phyloP scores from a whole-genome alignment of 2,329 filamentous ascomycete species.

The Fusarium decemcellulare region DNA sequence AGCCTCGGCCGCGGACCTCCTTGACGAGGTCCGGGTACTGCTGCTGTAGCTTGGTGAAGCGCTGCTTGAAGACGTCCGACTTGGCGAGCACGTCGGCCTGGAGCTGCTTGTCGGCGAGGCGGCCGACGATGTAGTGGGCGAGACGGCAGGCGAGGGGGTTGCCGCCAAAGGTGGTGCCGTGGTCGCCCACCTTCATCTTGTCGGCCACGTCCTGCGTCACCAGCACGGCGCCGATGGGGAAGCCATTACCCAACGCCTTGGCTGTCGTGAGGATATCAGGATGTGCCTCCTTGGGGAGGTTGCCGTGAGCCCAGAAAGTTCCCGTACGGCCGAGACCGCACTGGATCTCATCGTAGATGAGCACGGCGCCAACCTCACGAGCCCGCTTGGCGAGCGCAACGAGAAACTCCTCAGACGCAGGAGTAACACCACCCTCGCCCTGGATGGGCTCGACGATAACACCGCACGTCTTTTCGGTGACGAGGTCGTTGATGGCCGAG shows the following conservation, averaged over 20 bases:
- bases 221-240: conserved; percentile 85
- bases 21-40: conserved; percentile 77
- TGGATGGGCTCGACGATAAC: conserved; percentile 98
- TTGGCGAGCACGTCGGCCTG: conserved; percentile 80
- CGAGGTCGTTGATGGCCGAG: conserved; percentile 76
- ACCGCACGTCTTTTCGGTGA: conserved; percentile 90
- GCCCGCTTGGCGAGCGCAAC: conserved; percentile 86
- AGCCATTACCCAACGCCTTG: conserved; percentile 96
- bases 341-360: conserved; percentile 98
- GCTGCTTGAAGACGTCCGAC: conserved; percentile 62
- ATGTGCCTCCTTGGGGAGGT: conserved; percentile 83
- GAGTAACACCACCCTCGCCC: conserved; percentile 93
- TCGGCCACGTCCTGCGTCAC: conserved; percentile 58
- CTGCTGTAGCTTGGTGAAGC: conserved; percentile 62
- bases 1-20: conserved; percentile 85
- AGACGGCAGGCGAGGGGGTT: conserved; percentile 90
- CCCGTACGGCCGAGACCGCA: conserved; percentile 93
- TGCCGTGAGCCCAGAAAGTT: conserved; percentile 88
- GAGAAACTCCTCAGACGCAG: conserved; percentile 87
- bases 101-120: conserved; percentile 79
- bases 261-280: conserved; percentile 95
- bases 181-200: conserved; percentile 75
- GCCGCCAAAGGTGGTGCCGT: conserved; percentile 94
- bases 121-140: conserved; percentile 86
- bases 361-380: conserved; percentile 86